These are phyloP conservation scores for Umbilicus rupestris DNA, from an alignment of 164 flowering plant species.

Conservation along the genomic window DNA sequence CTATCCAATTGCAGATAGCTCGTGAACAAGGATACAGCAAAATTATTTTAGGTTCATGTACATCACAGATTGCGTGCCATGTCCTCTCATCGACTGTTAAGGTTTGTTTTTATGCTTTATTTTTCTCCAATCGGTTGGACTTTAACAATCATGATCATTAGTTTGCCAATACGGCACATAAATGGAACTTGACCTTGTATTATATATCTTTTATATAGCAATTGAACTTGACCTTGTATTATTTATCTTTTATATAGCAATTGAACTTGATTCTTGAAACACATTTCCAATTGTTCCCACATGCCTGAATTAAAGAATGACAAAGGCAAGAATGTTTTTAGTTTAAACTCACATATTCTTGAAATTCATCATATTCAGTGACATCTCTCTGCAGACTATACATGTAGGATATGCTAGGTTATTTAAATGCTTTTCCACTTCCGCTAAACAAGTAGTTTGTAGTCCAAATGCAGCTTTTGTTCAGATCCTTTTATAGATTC, in stretches of 20 bases:
- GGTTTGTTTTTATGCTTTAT: constrained; percentile 29
- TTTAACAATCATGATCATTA: not conserved
- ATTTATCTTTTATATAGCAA: not conserved
- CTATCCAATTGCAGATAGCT: constrained; percentile 45
- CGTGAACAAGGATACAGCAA: constrained; percentile 61
- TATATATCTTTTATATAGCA: not conserved
- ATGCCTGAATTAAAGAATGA: not conserved
- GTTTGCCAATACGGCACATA: not conserved
- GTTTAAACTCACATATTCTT: not conserved
- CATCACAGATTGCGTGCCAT: constrained; percentile 84
- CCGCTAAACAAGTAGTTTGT: not conserved
- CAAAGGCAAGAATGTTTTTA: not conserved
- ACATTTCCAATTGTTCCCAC: not conserved
- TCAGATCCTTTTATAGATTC: too few relatives aligned
- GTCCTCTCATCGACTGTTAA: constrained; percentile 84
- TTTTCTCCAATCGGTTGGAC: not conserved
- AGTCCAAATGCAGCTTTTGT: not conserved
- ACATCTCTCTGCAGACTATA: not conserved
- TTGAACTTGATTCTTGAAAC: not conserved
- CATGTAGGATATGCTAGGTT: not conserved
- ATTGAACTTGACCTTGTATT: not conserved
- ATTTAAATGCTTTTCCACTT: not conserved
- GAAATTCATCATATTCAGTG: not conserved
- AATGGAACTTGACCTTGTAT: not conserved
- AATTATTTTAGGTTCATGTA: constrained; percentile 71